A percentile compares a stretch with the other conserved stretches of the same genome.
Conservation (phyloP, 2,329 filamentous ascomycete species). For the Fusarium coffeatum region DNA sequence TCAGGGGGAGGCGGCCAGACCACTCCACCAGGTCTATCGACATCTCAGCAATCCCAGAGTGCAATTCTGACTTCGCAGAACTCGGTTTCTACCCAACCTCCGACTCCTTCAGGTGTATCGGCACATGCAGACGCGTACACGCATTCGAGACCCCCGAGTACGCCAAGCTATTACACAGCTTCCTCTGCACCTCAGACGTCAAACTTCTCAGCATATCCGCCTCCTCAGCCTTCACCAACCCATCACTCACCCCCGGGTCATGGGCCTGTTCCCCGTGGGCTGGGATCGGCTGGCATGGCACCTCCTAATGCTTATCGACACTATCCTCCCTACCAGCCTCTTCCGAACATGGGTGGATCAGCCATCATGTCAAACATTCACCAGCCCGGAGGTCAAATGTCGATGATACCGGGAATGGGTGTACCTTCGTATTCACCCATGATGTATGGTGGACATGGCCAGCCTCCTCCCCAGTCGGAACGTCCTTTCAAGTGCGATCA, state of each 20-base stretch:
- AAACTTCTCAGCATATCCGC: slow-evolving; percentile 58
- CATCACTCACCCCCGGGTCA: slow-evolving; percentile 62
- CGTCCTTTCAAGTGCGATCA: slow-evolving; percentile 94
- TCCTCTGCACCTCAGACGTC: slow-evolving; percentile 61
- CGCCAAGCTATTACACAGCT: slow-evolving; percentile 70
- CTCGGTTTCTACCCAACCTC: slow-evolving; percentile 56
- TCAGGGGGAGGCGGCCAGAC: slow-evolving; percentile 58
- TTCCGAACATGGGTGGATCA: slow-evolving; percentile 72
- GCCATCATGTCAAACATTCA: slow-evolving; percentile 83
- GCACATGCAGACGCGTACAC: slow-evolving; percentile 69
- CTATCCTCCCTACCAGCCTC: slow-evolving; percentile 60
- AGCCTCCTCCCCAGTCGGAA: slow-evolving; percentile 70
- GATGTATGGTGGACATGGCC: slow-evolving; percentile 68
- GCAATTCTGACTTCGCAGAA: slow-evolving; percentile 47
- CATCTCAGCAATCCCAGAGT: slow-evolving; percentile 46
- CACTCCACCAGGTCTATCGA: slow-evolving; percentile 46
- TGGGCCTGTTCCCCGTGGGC: slow-evolving; percentile 53
- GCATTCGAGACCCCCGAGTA: slow-evolving; percentile 63
- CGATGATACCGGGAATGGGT: slow-evolving; percentile 72
- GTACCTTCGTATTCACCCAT: slow-evolving; percentile 66
- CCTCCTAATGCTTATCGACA: slow-evolving; percentile 65
- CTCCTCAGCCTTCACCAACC: slow-evolving; percentile 49
- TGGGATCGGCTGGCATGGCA: slow-evolving; percentile 54
- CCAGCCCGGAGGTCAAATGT: slow-evolving; percentile 77
- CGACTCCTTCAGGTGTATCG: slow-evolving; percentile 63